These are phyloP conservation scores for Bremia lactucae DNA, from an alignment of 352 stramenopile species.

Conservation along the genomic window DNA sequence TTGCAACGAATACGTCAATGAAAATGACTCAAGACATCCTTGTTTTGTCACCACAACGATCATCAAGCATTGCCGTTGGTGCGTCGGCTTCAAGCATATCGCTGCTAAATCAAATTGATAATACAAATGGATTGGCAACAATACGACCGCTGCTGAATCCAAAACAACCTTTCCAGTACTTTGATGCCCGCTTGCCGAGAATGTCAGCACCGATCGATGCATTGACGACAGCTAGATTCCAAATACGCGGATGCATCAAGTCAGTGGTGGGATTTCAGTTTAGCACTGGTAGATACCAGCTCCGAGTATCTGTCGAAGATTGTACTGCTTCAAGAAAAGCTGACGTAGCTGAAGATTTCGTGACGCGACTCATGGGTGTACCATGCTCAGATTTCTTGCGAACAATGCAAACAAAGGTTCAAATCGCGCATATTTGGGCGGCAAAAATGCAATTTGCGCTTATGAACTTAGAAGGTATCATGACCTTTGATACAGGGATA, in stretches of 20 bases:
- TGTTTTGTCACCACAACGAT: neutral
- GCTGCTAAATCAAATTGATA: slow-evolving; percentile 4
- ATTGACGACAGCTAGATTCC: slow-evolving; percentile 19
- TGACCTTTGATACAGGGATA: slow-evolving; percentile 31
- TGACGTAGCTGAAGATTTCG: slow-evolving; percentile 42
- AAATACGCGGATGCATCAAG: slow-evolving; percentile 67
- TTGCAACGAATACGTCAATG: neutral
- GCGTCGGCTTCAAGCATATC: slow-evolving; percentile 7
- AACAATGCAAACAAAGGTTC: slow-evolving; percentile 52
- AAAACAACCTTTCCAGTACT: slow-evolving; percentile 43
- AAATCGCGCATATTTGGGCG: slow-evolving; percentile 48
- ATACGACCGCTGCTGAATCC: slow-evolving; percentile 5
- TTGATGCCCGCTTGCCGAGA: slow-evolving; percentile 15
- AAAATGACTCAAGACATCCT: neutral
- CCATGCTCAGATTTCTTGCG: slow-evolving; percentile 51
- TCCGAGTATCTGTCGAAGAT: slow-evolving; percentile 71
- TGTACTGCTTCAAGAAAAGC: slow-evolving; percentile 47
- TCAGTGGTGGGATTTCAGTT: slow-evolving; percentile 79
- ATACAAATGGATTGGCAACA: slow-evolving; percentile 1
- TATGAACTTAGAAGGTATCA: slow-evolving; percentile 73
- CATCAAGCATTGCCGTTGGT: neutral
- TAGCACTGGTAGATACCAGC: slow-evolving; percentile 50
- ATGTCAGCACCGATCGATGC: slow-evolving; percentile 8
- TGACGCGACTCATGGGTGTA: slow-evolving; percentile 66
- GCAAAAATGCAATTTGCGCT: slow-evolving; percentile 72